phyloP scores from a whole-genome alignment of 2,329 filamentous ascomycete species.

The Didymosphaeria variabile region DNA sequence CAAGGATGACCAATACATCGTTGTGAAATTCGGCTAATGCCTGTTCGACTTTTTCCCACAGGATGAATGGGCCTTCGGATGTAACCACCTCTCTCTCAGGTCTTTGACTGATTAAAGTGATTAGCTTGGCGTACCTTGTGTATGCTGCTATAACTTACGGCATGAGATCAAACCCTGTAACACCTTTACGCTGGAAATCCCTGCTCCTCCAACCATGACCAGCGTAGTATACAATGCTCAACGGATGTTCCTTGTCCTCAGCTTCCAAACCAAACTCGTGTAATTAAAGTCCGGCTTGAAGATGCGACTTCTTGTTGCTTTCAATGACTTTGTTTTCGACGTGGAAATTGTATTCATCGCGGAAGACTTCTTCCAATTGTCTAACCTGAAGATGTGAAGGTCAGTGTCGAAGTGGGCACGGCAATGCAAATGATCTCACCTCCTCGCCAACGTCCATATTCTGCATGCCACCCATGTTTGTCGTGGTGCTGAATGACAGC shows the following conservation, averaged over 20 bases:
- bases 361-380: constrained; percentile 16
- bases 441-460: constrained; percentile 15
- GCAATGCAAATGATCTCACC: constrained; percentile 1
- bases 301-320: constrained; percentile 14
- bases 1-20: constrained; percentile 35
- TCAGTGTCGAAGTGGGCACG: neutral
- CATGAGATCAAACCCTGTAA: constrained; percentile 9
- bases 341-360: constrained; percentile 18
- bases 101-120: neutral
- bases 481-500: constrained; percentile 20
- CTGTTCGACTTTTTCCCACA: constrained; percentile 26
- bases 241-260: constrained; percentile 18
- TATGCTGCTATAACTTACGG: constrained; percentile 11
- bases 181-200: neutral
- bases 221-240: constrained; percentile 31
- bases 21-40: constrained; percentile 14
- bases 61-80: constrained; percentile 12
- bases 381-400: constrained; percentile 11
- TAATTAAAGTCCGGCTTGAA: constrained; percentile 17
- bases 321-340: constrained; percentile 20
- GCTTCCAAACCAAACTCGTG: constrained; percentile 19
- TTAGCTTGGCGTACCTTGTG: neutral
- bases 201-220: constrained; percentile 20
- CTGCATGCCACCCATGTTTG: neutral
- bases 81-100: neutral